These are phyloP conservation scores for Lepidium campestre DNA, from an alignment of 441 rosid species.

Conservation along the genomic window DNA sequence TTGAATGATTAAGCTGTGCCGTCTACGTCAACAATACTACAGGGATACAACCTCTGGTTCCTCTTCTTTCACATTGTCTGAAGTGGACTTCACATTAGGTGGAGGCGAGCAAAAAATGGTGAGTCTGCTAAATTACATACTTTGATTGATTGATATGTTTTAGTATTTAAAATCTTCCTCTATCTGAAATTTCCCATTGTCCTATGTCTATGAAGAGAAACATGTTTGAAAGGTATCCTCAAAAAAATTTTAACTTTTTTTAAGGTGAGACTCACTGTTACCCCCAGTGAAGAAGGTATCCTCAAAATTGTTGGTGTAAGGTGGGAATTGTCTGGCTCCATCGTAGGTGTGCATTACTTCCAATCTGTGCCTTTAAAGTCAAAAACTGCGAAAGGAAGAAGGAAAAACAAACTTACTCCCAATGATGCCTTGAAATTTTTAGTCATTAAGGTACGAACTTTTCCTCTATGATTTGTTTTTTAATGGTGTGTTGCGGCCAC, in stretches of 20 bases:
- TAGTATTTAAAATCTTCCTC: not conserved
- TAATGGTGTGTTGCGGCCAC: slow-evolving; percentile 7
- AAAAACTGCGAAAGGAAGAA: slow-evolving; percentile 47
- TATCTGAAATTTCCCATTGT: not conserved
- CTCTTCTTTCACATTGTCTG: slow-evolving; percentile 61
- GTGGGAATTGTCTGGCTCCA: slow-evolving; percentile 89
- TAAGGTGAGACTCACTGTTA: slow-evolving; percentile 86
- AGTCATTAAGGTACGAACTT: slow-evolving; percentile 67
- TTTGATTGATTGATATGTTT: slow-evolving; percentile 16
- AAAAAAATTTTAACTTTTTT: not conserved
- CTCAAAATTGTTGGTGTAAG: slow-evolving; percentile 84
- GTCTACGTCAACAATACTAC: slow-evolving; percentile 19
- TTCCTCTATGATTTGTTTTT: slow-evolving; percentile 1
- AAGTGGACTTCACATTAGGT: slow-evolving; percentile 55
- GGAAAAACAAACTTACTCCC: slow-evolving; percentile 50
- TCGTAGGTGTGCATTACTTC: slow-evolving; percentile 69
- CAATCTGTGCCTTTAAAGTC: slow-evolving; percentile 44
- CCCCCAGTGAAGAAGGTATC: slow-evolving; percentile 80
- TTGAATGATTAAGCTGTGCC: slow-evolving; percentile 10
- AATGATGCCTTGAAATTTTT: slow-evolving; percentile 58
- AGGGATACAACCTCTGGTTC: slow-evolving; percentile 45
- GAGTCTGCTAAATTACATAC: slow-evolving; percentile 30
- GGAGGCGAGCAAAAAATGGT: slow-evolving; percentile 71
- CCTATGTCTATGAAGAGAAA: not conserved
- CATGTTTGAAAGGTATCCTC: not conserved